Base-by-base conservation (phyloP, 805 yeast species). In the Yarrowia keelungensis region DNA sequence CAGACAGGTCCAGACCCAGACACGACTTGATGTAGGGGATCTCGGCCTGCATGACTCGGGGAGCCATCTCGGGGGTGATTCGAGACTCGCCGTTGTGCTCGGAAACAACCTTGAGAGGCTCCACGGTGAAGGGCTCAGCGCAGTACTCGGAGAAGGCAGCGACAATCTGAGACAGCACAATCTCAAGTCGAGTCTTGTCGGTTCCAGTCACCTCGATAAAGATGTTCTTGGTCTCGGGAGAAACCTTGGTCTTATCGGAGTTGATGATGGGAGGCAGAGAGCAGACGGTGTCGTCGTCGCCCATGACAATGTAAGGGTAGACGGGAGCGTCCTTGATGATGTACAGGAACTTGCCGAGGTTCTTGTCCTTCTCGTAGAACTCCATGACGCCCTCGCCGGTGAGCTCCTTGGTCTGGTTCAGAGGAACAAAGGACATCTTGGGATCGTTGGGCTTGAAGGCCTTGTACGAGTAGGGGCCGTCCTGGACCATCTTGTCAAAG, bases 241-340 rank as follows among this genome's bases (percentile, higher is more conserved):
- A 83, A 75, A 95, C 91, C 81, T 96, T 96, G 65, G 97, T 89
- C 77, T 85, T 90, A 76, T 95, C 89, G 46, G 97, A 89, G 82
- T 95, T 95, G 82, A 95, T 96, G 76, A 95, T 89, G 72, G 99
- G 99, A 65, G 99, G 99, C 83, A 95, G 80, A 8, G 98, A 93
- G 75, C 96, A 89, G 67, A 95, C 95, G 9, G 85, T 84, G 75
- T 88, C 85, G 50, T 87, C 83, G 69, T 88, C 79, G 79, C 95
- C 99, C 74, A 88, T 84, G 74, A 94, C 90, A 45, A 93, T 92
- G 56, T 62, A 62, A 35, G 99, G 99, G 79, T 86, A 91, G 64
- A 90, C 95, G 35, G 97, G 96, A 41, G 92, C 88, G 78, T 91
- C 91, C 76, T 86, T 88, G 78, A 95, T 91, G 74, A 95, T 90